A percentile compares a stretch with the other conserved stretches of the same genome.
phyloP scores from a whole-genome alignment of 495 filamentous ascomycete species.

The Trichoderma reesei region DNA sequence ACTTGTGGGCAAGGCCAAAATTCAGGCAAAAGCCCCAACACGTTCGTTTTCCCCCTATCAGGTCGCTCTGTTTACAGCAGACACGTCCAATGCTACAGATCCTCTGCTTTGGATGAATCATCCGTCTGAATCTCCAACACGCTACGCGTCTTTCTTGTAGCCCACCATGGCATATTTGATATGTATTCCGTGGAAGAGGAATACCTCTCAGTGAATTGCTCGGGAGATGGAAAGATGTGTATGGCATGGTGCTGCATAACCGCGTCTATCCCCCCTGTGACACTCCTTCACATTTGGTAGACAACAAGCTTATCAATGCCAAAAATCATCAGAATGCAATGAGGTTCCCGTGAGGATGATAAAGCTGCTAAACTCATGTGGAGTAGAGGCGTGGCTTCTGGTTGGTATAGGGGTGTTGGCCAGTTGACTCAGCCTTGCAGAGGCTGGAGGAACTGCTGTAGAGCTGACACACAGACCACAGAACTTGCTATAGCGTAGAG shows the following conservation, averaged over 20 bases:
- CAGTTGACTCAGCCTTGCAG: neutral
- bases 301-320: neutral
- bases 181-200: no score
- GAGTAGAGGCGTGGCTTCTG: neutral
- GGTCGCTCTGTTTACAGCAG: neutral
- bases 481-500: no score
- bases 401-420: no score
- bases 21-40: neutral
- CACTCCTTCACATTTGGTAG: no score
- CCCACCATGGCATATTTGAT: no score
- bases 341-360: neutral
- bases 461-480: neutral
- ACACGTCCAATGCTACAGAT: neutral
- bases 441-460: neutral
- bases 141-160: neutral
- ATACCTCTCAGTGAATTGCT: no score
- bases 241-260: no score
- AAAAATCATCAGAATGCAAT: neutral
- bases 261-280: no score
- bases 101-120: neutral
- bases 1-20: neutral
- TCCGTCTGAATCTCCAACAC: neutral
- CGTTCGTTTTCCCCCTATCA: neutral
- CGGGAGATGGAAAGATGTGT: no score
- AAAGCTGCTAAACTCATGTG: neutral